Evolutionary conservation across 2,329 filamentous ascomycete species (phyloP).

Genomic region (Elsinoe batatas): DNA sequence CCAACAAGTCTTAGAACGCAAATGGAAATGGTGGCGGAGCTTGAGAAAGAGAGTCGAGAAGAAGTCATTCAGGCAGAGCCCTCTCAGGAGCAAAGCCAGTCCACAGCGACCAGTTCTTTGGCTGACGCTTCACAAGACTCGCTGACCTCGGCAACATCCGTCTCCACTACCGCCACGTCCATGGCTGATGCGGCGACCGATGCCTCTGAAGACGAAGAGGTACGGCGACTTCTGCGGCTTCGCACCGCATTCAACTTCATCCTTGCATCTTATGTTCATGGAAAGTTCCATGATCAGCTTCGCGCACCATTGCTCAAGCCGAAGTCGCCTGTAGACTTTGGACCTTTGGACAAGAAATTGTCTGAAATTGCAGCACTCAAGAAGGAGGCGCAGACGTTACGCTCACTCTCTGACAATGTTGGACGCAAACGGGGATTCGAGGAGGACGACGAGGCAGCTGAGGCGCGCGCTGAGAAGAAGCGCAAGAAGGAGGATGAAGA

Average conservation of each 20-base stretch:
- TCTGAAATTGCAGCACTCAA: constrained; percentile 55
- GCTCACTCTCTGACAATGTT: constrained; percentile 60
- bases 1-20: constrained; percentile 60
- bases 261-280: constrained; percentile 49
- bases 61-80: neutral
- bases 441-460: constrained; percentile 57
- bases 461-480: constrained; percentile 64
- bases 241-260: constrained; percentile 57
- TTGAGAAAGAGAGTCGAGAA: constrained; percentile 18
- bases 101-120: constrained; percentile 17
- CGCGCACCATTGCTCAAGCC: constrained; percentile 33
- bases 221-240: constrained; percentile 53
- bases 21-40: constrained; percentile 37
- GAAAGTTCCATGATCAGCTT: constrained; percentile 36
- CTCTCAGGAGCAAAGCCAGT: neutral
- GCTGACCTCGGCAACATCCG: constrained; percentile 10
- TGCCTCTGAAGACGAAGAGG: constrained; percentile 28
- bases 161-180: constrained; percentile 21
- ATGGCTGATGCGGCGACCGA: constrained; percentile 19
- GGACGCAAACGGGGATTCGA: constrained; percentile 48
- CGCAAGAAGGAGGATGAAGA: constrained; percentile 82
- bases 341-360: constrained; percentile 60
- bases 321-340: constrained; percentile 48
- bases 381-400: constrained; percentile 58
- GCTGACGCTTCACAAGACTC: constrained; percentile 12